Evolutionary conservation across 2,329 filamentous ascomycete species (phyloP), one percentile per base, ranked within the genome.

Genomic region (Fusarium sp.): DNA sequence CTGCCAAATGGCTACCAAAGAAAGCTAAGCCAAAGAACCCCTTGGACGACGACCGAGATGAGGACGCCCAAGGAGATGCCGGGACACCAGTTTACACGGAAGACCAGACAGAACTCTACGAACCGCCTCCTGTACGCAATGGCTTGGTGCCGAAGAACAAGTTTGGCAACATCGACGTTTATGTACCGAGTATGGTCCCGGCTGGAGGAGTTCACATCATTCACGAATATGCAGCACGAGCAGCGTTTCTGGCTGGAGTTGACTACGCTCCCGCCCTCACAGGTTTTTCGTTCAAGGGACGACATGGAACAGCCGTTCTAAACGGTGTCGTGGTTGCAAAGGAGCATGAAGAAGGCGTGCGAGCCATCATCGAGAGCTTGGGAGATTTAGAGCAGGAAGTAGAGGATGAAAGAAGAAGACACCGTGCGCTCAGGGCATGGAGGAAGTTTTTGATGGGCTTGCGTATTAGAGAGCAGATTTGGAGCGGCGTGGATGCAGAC

Each of bases 81-180:
- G 85, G 83, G 3, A 85, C 80, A 2, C 87, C 87, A 2, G 76
- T 89, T 2, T 91, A 85, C 70, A 86, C 81, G 0, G 73, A 81
- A 15, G 83, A 86, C 8, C 88, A 92, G 71, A 92, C 94, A 0
- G 85, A 90, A 12, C 59, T 88, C 0, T 98, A 96, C 75, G 77
- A 85, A 11, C 86, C 94, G 1, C 90, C 92, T 1, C 89, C 92
- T 0, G 88, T 98, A 2, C 80, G 91, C 4, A 78, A 88, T 47
- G 93, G 93, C 1, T 81, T 82, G 11, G 84, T 98, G 2, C 94
- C 95, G 0, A 94, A 92, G 77, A 99, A 99, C 73, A 88, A 90
- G 15, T 99, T 92, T 75, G 93, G 93, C 10, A 99, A 99, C 72
- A 89, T 98, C 57, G 95, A 98, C 71, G 85, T 96, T 35, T 98